Conservation (phyloP, 2,329 filamentous ascomycete genomes). For the Macrophomina tecta region DNA sequence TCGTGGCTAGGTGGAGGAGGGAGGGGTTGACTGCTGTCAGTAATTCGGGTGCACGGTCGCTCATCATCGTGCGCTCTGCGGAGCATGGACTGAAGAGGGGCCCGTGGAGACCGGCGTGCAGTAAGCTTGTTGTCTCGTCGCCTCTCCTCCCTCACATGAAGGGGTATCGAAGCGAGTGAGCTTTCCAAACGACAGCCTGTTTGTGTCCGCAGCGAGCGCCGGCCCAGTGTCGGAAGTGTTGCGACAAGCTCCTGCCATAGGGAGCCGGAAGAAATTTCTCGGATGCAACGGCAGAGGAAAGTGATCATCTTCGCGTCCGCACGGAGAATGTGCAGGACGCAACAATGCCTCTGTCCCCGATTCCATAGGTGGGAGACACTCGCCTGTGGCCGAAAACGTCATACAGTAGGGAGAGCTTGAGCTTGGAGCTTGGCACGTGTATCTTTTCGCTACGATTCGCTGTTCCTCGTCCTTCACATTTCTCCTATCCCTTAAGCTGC, state of each 20-base stretch:
- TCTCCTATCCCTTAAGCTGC: background rate
- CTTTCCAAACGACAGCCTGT: background rate
- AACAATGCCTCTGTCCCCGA: too few relatives aligned
- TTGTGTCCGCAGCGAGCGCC: background rate
- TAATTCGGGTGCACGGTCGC: conserved; percentile 3
- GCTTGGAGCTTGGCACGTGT: background rate
- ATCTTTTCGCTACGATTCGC: background rate
- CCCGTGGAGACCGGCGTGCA: background rate
- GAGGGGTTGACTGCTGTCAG: background rate
- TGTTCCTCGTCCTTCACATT: background rate
- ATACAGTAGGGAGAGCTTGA: background rate
- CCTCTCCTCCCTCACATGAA: background rate
- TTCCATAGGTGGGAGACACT: too few relatives aligned
- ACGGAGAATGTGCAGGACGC: too few relatives aligned
- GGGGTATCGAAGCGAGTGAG: background rate
- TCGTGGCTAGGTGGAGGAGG: background rate
- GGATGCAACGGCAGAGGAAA: too few relatives aligned
- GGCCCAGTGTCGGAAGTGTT: background rate
- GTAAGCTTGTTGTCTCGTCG: background rate
- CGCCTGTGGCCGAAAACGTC: background rate
- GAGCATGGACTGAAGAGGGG: background rate
- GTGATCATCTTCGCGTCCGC: too few relatives aligned
- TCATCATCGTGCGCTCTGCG: background rate
- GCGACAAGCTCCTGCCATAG: too few relatives aligned
- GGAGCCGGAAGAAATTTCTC: too few relatives aligned